Evolutionary conservation across 176 grass and related monocot genomes (phyloP), one percentile per base, ranked within the genome.

Genomic region (Oryza glumipatula): DNA sequence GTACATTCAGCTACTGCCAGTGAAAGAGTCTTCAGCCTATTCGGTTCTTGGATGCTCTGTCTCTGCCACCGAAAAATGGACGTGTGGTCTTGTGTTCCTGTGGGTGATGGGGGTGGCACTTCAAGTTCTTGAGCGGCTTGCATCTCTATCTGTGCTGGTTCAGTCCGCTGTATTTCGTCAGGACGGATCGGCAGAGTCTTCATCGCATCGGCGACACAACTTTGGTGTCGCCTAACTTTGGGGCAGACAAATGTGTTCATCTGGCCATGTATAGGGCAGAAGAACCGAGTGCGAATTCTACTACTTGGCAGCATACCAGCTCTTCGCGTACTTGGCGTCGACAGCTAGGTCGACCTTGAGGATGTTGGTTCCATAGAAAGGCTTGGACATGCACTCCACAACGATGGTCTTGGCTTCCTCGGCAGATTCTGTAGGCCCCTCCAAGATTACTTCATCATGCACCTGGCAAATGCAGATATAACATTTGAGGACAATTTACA

Each of bases 271-370:
- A 16, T 33, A 35, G 51, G 38, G 77, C 26, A 46, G 52, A 16
- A 61, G 48, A 32, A 63, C 19, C 14, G 35, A 45, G 5, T 4
- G 2, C 14, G 15, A 35, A 33, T 23, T 79, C 86, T 91, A 97
- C 86, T 91, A 97, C 78, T 98, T 98, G 78, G 88, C 95, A 22
- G 89, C 92, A 73, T 98, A 98, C 95, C 95, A 98, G 54, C 74
- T 91, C 72, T 98, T 88, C 45, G 88, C 90, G 28, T 76, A 98
- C 79, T 98, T 98, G 45, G 92, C 95, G 11, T 98, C 95, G 8
- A 94, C 95, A 85, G 76, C 70, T 39, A 98, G 88, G 44, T 91
- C 95, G 1, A 98, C 92, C 17, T 79, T 83, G 48, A 98, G 88
- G 81, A 89, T 73, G 75, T 98, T 98, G 24, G 74, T 76, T 70